Conservation (phyloP, 495 filamentous ascomycete genomes). For the Cudoniella acicularis region DNA sequence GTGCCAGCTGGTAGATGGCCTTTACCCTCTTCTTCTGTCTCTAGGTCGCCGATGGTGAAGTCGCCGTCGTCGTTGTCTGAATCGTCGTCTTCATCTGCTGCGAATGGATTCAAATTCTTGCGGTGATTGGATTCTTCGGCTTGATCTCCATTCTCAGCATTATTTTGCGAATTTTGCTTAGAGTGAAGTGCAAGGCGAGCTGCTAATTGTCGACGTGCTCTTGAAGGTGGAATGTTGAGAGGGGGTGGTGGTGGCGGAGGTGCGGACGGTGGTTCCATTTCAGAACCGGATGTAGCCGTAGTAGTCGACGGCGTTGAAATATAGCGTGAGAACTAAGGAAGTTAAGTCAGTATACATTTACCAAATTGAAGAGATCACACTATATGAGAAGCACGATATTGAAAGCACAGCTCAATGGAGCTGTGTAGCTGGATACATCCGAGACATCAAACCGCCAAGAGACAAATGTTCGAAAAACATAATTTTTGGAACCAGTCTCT, state of each 20-base stretch:
- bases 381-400: conserved; percentile 2
- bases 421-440: not conserved
- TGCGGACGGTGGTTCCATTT: conserved; percentile 45
- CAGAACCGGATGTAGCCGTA: conserved; percentile 24
- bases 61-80: conserved; percentile 36
- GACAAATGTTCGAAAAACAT: conserved; percentile 9
- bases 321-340: conserved; percentile 25
- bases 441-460: not conserved
- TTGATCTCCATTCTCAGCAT: conserved; percentile 17
- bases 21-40: conserved; percentile 19
- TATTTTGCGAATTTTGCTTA: conserved; percentile 48
- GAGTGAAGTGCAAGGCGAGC: conserved; percentile 77
- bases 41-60: conserved; percentile 24
- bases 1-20: conserved; percentile 8
- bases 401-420: conserved; percentile 7
- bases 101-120: conserved; percentile 25
- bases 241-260: conserved; percentile 59
- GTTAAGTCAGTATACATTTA: conserved; percentile 8
- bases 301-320: conserved; percentile 30
- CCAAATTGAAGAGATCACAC: conserved; percentile 1
- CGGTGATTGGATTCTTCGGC: conserved; percentile 9
- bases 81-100: conserved; percentile 43
- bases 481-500: conserved; percentile 17
- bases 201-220: conserved; percentile 82
- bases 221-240: conserved; percentile 75